Evolutionary conservation across 495 filamentous ascomycete genomes (phyloP).

Genomic region (Talaromyces liani): DNA sequence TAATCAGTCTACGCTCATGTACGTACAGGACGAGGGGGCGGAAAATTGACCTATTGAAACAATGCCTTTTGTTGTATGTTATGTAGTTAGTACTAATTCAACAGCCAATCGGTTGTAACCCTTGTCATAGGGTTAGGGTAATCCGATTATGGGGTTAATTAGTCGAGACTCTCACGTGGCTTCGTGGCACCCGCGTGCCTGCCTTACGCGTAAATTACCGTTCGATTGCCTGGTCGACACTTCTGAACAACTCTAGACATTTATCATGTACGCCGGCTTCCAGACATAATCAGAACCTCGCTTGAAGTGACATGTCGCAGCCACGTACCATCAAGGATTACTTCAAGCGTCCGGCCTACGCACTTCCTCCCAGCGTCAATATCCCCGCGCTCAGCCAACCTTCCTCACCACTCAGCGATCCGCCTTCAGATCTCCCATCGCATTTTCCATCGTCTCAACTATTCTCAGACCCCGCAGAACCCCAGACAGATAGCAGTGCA

Average conservation of each 20-base stretch:
- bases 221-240: not conserved
- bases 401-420: slow-evolving; percentile 29
- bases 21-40: too few relatives aligned
- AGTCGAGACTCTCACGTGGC: not conserved
- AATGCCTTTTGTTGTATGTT: too few relatives aligned
- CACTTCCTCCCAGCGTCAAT: not conserved
- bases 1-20: too few relatives aligned
- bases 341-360: slow-evolving; percentile 30
- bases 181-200: slow-evolving; percentile 2
- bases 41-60: too few relatives aligned
- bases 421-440: slow-evolving; percentile 21
- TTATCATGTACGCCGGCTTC: not conserved
- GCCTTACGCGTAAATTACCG: not conserved
- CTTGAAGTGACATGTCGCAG: slow-evolving; percentile 14
- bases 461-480: slow-evolving; percentile 12
- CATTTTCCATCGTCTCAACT: slow-evolving; percentile 15
- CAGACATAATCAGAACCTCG: not conserved
- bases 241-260: not conserved
- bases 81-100: too few relatives aligned
- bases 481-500: slow-evolving; percentile 14
- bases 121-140: not conserved
- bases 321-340: slow-evolving; percentile 28
- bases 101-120: too few relatives aligned
- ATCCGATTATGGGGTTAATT: not conserved
- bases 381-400: slow-evolving; percentile 4